Conservation (phyloP, 2,329 filamentous ascomycete genomes). For the Aspergillus quadricinctus region DNA sequence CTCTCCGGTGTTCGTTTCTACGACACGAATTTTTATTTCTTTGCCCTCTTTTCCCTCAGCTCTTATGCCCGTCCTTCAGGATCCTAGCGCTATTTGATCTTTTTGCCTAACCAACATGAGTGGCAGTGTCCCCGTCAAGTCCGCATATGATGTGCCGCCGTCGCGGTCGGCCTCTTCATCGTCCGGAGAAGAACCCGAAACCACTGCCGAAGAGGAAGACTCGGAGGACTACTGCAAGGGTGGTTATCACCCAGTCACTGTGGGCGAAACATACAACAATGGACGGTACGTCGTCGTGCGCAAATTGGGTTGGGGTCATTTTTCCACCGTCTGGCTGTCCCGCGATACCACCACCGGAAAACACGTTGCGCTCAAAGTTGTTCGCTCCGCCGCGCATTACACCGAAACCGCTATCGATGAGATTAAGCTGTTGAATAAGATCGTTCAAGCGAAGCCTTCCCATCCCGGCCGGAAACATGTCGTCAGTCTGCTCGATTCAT, state of each 20-base stretch:
- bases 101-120: conserved; percentile 9
- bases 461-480: conserved; percentile 94
- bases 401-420: conserved; percentile 98
- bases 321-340: conserved; percentile 89
- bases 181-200: conserved; percentile 79
- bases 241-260: conserved; percentile 90
- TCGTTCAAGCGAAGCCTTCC: conserved; percentile 89
- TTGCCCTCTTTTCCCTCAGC: conserved; percentile 3
- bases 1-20: not conserved
- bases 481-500: conserved; percentile 91
- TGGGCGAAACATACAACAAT: conserved; percentile 97
- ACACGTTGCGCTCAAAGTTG: conserved; percentile 96
- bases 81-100: conserved; percentile 1
- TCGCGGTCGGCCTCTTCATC: conserved; percentile 72
- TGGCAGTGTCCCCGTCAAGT: conserved; percentile 14
- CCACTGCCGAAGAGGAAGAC: conserved; percentile 96
- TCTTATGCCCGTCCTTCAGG: conserved; percentile 1
- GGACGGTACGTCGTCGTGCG: conserved; percentile 93
- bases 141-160: conserved; percentile 51
- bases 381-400: conserved; percentile 95
- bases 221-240: conserved; percentile 99
- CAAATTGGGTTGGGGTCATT: conserved; percentile 97
- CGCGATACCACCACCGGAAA: conserved; percentile 83
- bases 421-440: conserved; percentile 96
- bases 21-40: conserved; percentile 1